Conservation (phyloP, 768 basidiomycete genomes). For the Leccinellum rugosiceps region DNA sequence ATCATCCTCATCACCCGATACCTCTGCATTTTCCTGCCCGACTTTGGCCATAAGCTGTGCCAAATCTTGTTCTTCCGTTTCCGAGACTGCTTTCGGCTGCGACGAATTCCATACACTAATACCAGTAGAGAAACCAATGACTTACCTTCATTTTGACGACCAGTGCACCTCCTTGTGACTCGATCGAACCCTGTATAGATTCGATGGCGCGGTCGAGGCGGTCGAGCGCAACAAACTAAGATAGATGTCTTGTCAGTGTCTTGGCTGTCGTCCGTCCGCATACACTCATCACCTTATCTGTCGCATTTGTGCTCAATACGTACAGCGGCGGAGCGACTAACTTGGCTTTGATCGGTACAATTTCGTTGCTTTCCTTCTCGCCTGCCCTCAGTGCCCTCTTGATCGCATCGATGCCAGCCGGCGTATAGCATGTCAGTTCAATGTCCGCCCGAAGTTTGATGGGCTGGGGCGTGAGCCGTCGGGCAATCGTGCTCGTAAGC, state of each 20-base stretch:
- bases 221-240: constrained; percentile 82
- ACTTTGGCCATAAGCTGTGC: constrained; percentile 96
- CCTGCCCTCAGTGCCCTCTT: constrained; percentile 88
- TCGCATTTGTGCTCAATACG: constrained; percentile 92
- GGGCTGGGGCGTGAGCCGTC: constrained; percentile 94
- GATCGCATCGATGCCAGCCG: constrained; percentile 95
- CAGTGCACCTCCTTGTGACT: constrained; percentile 79
- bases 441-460: constrained; percentile 99
- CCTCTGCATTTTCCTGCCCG: constrained; percentile 91
- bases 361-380: constrained; percentile 81
- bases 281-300: constrained; percentile 71
- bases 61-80: constrained; percentile 96
- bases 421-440: constrained; percentile 94
- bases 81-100: constrained; percentile 96
- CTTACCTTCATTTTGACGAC: constrained; percentile 94
- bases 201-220: constrained; percentile 92
- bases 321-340: constrained; percentile 96
- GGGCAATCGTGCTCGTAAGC: constrained; percentile 82
- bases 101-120: not conserved
- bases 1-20: constrained; percentile 91
- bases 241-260: not conserved
- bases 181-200: constrained; percentile 80
- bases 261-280: not conserved
- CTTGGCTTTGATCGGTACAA: constrained; percentile 95
- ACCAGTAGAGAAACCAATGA: not conserved